phyloP scores from a whole-genome alignment of 129 eudicot genomes.

The Chrysanthemum lavandulifolium region DNA sequence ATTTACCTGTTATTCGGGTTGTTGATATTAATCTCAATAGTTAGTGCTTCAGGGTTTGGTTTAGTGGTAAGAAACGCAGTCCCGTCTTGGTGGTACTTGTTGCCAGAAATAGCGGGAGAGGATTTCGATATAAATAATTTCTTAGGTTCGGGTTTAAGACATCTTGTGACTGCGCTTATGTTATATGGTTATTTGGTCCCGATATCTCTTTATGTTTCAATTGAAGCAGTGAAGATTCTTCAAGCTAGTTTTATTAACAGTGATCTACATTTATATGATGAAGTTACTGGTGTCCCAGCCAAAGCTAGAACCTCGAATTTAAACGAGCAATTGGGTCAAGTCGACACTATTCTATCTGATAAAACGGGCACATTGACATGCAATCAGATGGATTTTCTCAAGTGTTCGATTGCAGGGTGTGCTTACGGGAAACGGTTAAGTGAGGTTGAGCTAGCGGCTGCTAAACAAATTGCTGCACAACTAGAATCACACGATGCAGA shows the following conservation, averaged over 20 bases:
- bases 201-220: conserved; percentile 67
- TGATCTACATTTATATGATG: conserved; percentile 58
- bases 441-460: conserved; percentile 72
- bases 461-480: conserved; percentile 45
- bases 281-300: conserved; percentile 44
- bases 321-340: conserved; percentile 82
- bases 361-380: conserved; percentile 87
- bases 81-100: conserved; percentile 55
- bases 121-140: conserved; percentile 41
- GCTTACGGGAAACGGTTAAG: conserved; percentile 59
- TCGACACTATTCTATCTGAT: conserved; percentile 70
- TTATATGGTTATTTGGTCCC: conserved; percentile 69
- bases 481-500: conserved; percentile 39
- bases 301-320: conserved; percentile 74
- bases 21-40: conserved; percentile 44
- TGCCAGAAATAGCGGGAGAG: conserved; percentile 31
- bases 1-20: conserved; percentile 59
- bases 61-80: conserved; percentile 21
- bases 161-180: conserved; percentile 59
- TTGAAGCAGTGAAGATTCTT: conserved; percentile 68
- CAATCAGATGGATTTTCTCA: conserved; percentile 76
- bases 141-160: conserved; percentile 30
- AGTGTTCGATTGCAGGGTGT: conserved; percentile 75
- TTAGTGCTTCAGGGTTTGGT: conserved; percentile 49
- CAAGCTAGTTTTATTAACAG: conserved; percentile 64